A percentile compares a stretch with the other conserved stretches of the same genome.
Conservation (phyloP, 257 asterid species). For the Asclepias syriaca region DNA sequence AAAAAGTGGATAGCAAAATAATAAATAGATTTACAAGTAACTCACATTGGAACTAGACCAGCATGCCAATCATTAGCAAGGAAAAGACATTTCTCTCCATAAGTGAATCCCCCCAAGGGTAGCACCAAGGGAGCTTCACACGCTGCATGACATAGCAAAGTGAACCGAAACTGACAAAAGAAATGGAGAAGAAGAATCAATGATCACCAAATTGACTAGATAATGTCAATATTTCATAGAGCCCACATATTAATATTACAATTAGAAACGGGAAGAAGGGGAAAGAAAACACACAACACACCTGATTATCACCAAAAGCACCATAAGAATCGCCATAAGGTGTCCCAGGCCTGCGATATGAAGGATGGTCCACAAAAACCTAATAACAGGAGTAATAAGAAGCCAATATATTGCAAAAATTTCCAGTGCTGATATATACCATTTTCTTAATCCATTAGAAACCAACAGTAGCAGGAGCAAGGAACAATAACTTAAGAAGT, state of each 20-base stretch:
- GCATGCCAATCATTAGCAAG: conserved; percentile 99
- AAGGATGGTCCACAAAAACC: conserved; percentile 90
- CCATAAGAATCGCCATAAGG: conserved; percentile 91
- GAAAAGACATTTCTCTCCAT: conserved; percentile 87
- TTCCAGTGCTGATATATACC: neutral
- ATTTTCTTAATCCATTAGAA: neutral
- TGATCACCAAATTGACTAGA: conserved; percentile 12
- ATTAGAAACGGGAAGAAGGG: conserved; percentile 3
- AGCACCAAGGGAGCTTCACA: conserved; percentile 98
- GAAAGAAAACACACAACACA: conserved; percentile 16
- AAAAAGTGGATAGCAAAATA: neutral
- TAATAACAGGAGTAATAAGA: conserved; percentile 26
- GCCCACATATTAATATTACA: neutral
- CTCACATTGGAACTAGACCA: conserved; percentile 94
- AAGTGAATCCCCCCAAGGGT: conserved; percentile 86
- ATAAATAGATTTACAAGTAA: conserved; percentile 10
- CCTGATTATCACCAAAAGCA: conserved; percentile 99
- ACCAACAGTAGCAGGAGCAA: neutral
- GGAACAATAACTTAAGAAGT: neutral
- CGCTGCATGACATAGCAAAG: conserved; percentile 92
- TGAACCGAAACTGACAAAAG: conserved; percentile 80
- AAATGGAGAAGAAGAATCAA: conserved; percentile 23
- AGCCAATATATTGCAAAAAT: neutral
- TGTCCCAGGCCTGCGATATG: conserved; percentile 85
- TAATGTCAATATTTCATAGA: conserved; percentile 11